Percentiles rank a stretch among this genome's conserved stretches.
These are phyloP conservation scores for Ciborinia camelliae DNA, from an alignment of 2,329 filamentous ascomycete species.

Conservation along the genomic window DNA sequence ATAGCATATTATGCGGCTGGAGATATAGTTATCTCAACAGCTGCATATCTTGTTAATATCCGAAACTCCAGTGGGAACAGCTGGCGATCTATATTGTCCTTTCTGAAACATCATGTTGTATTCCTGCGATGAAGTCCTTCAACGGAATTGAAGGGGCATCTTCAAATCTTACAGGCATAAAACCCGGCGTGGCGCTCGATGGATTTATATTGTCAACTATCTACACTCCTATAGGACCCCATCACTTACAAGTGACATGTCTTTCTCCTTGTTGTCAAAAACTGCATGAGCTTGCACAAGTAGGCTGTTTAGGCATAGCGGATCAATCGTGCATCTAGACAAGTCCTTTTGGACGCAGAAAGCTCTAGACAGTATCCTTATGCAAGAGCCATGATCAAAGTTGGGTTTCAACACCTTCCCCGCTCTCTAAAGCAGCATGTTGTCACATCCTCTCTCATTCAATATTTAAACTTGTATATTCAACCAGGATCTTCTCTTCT, in stretches of 20 bases:
- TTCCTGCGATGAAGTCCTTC: neutral
- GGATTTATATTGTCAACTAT: neutral
- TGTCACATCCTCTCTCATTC: neutral
- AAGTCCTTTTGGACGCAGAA: neutral
- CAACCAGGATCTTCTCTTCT: neutral
- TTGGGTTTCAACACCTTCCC: neutral
- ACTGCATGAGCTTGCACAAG: neutral
- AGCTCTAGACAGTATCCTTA: neutral
- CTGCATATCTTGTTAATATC: neutral
- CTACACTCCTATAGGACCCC: neutral
- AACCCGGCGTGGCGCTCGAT: neutral
- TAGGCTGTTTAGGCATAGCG: neutral
- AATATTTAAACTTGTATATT: neutral
- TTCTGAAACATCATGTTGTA: neutral
- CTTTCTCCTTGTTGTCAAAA: neutral
- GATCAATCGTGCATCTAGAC: neutral
- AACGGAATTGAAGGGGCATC: neutral
- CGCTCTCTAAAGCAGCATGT: neutral
- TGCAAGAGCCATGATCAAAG: neutral
- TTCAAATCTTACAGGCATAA: neutral
- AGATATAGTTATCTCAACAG: conserved; percentile 3
- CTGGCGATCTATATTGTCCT: neutral
- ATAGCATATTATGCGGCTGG: neutral
- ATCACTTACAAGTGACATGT: neutral
- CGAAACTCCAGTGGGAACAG: neutral